Evolutionary conservation across 352 stramenopile genomes (phyloP).

Genomic region (Phytophthora pisi): DNA sequence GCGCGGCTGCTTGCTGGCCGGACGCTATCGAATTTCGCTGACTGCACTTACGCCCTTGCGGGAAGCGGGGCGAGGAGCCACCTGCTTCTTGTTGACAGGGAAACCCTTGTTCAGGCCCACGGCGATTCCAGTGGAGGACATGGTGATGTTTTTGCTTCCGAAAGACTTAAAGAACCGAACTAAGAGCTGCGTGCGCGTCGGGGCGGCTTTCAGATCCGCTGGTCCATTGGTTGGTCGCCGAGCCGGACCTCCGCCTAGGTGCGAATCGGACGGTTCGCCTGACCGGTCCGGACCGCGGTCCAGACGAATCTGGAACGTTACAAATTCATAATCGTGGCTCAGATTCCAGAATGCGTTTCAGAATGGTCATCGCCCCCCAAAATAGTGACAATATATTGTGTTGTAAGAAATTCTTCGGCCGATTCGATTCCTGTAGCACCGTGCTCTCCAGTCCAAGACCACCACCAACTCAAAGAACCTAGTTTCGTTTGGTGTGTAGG

Average conservation of each 20-base stretch:
- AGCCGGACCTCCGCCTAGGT: constrained; percentile 22
- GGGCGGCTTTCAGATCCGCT: constrained; percentile 21
- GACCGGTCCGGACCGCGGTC: constrained; percentile 25
- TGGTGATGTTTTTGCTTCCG: constrained; percentile 81
- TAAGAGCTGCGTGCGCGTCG: constrained; percentile 29
- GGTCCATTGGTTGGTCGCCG: constrained; percentile 41
- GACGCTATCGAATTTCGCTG: constrained; percentile 1
- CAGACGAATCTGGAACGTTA: not conserved
- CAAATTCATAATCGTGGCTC: not conserved
- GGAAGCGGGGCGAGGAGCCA: constrained; percentile 81
- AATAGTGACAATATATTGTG: too few relatives aligned
- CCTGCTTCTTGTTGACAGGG: constrained; percentile 92
- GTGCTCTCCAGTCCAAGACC: too few relatives aligned
- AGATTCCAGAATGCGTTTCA: not conserved
- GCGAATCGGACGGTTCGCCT: constrained; percentile 29
- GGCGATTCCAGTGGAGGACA: constrained; percentile 92
- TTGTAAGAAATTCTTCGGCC: too few relatives aligned
- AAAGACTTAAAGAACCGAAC: constrained; percentile 91
- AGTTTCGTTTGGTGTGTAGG: too few relatives aligned
- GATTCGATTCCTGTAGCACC: too few relatives aligned
- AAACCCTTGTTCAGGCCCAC: constrained; percentile 93
- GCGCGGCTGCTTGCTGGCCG: not conserved
- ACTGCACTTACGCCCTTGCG: constrained; percentile 90
- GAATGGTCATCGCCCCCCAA: not conserved
- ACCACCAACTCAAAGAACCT: too few relatives aligned